Conservation (phyloP, 768 basidiomycete genomes). For the Heimioporus sp. region DNA sequence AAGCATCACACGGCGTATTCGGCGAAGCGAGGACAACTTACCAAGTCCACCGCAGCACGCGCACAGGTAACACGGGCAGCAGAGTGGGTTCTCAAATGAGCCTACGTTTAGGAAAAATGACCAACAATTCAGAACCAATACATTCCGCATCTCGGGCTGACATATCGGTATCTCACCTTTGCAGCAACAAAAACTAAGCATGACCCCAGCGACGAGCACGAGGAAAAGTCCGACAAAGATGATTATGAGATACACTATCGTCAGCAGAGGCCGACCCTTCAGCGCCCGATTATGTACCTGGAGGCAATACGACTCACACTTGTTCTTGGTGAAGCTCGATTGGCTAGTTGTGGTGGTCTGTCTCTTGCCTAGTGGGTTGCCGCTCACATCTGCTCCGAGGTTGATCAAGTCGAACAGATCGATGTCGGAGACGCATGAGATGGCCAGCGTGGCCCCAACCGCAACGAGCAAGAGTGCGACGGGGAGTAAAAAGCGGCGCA, state of each 20-base stretch:
- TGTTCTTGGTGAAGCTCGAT: slow-evolving; percentile 38
- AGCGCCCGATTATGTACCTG: not conserved
- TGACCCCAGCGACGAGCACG: slow-evolving; percentile 51
- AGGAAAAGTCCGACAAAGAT: slow-evolving; percentile 63
- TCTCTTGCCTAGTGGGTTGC: slow-evolving; percentile 29
- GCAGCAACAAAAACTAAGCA: slow-evolving; percentile 68
- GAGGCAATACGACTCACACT: slow-evolving; percentile 34
- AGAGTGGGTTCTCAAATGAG: slow-evolving; percentile 59
- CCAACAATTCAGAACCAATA: not conserved
- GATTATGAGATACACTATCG: slow-evolving; percentile 58
- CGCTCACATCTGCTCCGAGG: slow-evolving; percentile 29
- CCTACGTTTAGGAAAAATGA: slow-evolving; percentile 31
- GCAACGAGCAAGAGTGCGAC: slow-evolving; percentile 31
- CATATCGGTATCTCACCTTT: slow-evolving; percentile 35
- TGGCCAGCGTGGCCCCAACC: slow-evolving; percentile 28
- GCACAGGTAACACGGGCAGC: slow-evolving; percentile 71
- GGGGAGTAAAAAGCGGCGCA: slow-evolving; percentile 36
- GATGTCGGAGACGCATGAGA: slow-evolving; percentile 31
- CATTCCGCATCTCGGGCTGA: not conserved
- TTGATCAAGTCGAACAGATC: slow-evolving; percentile 21
- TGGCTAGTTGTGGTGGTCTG: slow-evolving; percentile 10
- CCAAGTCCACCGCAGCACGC: slow-evolving; percentile 71
- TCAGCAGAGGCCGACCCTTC: not conserved
- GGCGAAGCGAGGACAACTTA: slow-evolving; percentile 24
- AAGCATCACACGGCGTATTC: not conserved